phyloP scores from a whole-genome alignment of 371 early-diverging fungal species.

The Rhizopus microsporus region DNA sequence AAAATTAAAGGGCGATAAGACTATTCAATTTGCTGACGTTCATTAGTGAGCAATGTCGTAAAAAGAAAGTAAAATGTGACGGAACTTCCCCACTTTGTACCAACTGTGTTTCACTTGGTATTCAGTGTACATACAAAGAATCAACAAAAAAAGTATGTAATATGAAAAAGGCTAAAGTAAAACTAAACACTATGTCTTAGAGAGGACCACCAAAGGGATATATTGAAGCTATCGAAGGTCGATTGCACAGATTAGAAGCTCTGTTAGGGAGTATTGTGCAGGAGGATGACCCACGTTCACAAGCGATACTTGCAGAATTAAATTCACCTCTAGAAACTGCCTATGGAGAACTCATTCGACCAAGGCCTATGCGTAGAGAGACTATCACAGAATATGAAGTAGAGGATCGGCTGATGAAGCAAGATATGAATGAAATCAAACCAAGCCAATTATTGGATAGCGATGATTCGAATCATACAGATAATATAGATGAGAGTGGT shows the following conservation, averaged over 20 bases:
- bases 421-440: neutral
- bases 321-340: conserved; percentile 53
- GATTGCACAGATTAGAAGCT: conserved; percentile 66
- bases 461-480: conserved; percentile 9
- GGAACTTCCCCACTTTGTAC: conserved; percentile 51
- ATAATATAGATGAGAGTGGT: conserved; percentile 44
- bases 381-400: conserved; percentile 23
- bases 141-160: conserved; percentile 42
- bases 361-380: conserved; percentile 30
- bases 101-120: conserved; percentile 32
- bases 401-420: neutral
- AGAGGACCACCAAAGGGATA: conserved; percentile 75
- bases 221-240: conserved; percentile 72
- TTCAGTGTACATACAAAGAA: conserved; percentile 44
- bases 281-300: conserved; percentile 57
- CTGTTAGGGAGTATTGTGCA: conserved; percentile 60
- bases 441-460: neutral
- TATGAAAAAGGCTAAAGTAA: neutral
- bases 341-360: conserved; percentile 45
- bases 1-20: conserved; percentile 3
- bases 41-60: conserved; percentile 28
- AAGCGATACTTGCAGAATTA: conserved; percentile 59
- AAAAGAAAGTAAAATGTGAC: conserved; percentile 69
- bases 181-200: conserved; percentile 19
- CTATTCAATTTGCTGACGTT: neutral